These are phyloP conservation scores for Phytophthora podocarpi DNA, from an alignment of 352 stramenopile species.

Conservation along the genomic window DNA sequence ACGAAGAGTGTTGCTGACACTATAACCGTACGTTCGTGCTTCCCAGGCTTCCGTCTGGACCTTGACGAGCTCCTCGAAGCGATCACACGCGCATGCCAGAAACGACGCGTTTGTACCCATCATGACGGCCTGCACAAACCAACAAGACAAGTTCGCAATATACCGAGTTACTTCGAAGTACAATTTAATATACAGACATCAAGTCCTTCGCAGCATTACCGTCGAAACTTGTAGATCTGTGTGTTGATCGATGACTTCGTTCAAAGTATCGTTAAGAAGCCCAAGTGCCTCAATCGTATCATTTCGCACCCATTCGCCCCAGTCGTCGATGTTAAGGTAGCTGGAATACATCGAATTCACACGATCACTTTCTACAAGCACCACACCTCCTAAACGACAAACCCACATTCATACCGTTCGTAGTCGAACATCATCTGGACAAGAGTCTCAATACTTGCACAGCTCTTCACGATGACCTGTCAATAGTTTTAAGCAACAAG, in stretches of 20 bases:
- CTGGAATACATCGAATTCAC: slow-evolving; percentile 17
- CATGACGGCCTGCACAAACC: slow-evolving; percentile 51
- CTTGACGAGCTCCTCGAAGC: slow-evolving; percentile 68
- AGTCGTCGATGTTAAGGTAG: slow-evolving; percentile 81
- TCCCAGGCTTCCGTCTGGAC: slow-evolving; percentile 75
- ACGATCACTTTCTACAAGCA: neutral
- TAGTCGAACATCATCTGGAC: slow-evolving; percentile 86
- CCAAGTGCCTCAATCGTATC: slow-evolving; percentile 79
- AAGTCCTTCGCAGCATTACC: slow-evolving; percentile 30
- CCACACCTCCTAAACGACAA: neutral
- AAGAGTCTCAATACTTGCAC: slow-evolving; percentile 57
- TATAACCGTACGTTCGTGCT: slow-evolving; percentile 69
- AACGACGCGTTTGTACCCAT: slow-evolving; percentile 80
- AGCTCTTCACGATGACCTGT: slow-evolving; percentile 70
- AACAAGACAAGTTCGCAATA: neutral
- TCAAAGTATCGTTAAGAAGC: slow-evolving; percentile 73
- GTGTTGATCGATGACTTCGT: slow-evolving; percentile 77
- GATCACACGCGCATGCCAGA: slow-evolving; percentile 69
- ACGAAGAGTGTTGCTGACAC: slow-evolving; percentile 67
- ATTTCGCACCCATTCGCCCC: slow-evolving; percentile 74
- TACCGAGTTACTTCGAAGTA: too few relatives aligned
- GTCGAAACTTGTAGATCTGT: slow-evolving; percentile 78
- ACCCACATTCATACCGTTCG: slow-evolving; percentile 40
- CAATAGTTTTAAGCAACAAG: neutral
- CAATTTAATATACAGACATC: too few relatives aligned